Percentiles rank a stretch among this genome's conserved stretches.
phyloP scores from a whole-genome alignment of 345 rosid species.

The Brassica nigra region DNA sequence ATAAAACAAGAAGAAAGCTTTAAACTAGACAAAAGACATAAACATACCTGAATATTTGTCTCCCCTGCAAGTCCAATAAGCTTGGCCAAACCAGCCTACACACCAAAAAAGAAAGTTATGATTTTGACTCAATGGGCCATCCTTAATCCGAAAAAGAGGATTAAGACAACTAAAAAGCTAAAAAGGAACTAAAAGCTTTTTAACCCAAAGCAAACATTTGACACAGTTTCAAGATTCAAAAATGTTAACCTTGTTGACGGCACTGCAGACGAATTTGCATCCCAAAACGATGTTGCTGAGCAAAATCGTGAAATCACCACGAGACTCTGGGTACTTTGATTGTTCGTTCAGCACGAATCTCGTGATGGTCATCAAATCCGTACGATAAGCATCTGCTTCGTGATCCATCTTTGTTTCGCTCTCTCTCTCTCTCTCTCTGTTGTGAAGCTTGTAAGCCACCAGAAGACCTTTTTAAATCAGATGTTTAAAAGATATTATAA shows the following conservation, averaged over 20 bases:
- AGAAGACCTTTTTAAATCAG: neutral
- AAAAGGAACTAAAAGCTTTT: neutral
- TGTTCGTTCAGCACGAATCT: slow-evolving; percentile 86
- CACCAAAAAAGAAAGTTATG: neutral
- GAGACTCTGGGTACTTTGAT: slow-evolving; percentile 89
- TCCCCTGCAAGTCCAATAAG: slow-evolving; percentile 96
- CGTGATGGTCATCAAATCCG: slow-evolving; percentile 97
- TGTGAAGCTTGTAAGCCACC: neutral
- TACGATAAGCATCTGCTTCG: slow-evolving; percentile 76
- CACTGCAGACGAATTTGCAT: slow-evolving; percentile 97
- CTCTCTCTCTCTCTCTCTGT: slow-evolving; percentile 9
- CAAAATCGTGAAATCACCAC: slow-evolving; percentile 92
- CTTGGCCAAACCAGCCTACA: slow-evolving; percentile 97
- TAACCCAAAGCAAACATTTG: slow-evolving; percentile 16
- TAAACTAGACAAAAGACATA: neutral
- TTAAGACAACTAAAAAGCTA: neutral
- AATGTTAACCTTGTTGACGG: slow-evolving; percentile 76
- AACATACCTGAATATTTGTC: slow-evolving; percentile 85
- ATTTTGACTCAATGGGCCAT: slow-evolving; percentile 4
- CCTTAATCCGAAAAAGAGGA: no score
- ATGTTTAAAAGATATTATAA: neutral
- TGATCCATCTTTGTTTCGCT: slow-evolving; percentile 67
- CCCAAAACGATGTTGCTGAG: slow-evolving; percentile 94
- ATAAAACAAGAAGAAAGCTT: neutral
- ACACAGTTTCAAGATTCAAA: no score